Evolutionary conservation across 2,329 filamentous ascomycete genomes (phyloP).

Genomic region (Colletotrichum magnum): DNA sequence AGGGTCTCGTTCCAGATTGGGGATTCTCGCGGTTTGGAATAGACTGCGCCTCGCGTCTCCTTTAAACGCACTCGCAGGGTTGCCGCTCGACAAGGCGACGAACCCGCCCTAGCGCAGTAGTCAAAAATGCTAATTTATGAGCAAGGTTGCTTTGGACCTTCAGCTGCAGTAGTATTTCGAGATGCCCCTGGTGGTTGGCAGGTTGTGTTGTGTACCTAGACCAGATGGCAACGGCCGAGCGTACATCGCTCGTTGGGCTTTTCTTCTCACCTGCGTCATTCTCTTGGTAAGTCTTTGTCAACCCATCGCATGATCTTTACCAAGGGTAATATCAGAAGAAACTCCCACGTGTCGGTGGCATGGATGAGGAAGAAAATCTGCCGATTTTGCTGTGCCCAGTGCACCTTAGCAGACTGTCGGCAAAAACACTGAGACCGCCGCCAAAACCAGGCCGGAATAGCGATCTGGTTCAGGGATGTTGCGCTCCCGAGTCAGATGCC

Average conservation of each 20-base stretch:
- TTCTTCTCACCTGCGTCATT: no score
- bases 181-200: background rate
- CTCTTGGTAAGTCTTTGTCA: no score
- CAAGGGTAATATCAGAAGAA: background rate
- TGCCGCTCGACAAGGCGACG: background rate
- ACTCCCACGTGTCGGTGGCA: conserved; percentile 6
- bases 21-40: conserved; percentile 1
- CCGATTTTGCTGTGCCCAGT: background rate
- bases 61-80: conserved; percentile 5
- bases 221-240: conserved; percentile 19
- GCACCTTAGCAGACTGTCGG: background rate
- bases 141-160: conserved; percentile 17
- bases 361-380: conserved; percentile 1
- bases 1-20: background rate
- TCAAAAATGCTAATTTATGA: conserved; percentile 17
- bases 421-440: background rate
- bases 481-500: conserved; percentile 19
- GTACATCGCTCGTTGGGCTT: no score
- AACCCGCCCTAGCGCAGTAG: conserved; percentile 7
- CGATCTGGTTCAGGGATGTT: conserved; percentile 24
- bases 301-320: no score
- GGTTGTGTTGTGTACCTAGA: background rate
- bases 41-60: conserved; percentile 22
- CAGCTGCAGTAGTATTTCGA: conserved; percentile 3
- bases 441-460: conserved; percentile 1